Evolutionary conservation across 257 asterid genomes (phyloP).

Genomic region (Lycium barbarum): DNA sequence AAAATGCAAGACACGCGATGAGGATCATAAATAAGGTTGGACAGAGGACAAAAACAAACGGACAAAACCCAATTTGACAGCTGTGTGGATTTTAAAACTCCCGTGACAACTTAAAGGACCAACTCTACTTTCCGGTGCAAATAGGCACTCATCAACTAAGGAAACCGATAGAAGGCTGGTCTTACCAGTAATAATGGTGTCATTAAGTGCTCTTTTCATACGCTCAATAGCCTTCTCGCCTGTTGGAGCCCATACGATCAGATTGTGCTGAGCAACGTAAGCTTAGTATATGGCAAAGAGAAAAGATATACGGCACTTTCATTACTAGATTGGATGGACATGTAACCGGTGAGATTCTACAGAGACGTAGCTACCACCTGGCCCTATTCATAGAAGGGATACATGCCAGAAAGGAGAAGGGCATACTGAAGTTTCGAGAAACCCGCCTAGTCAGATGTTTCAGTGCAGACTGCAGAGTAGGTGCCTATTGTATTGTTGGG

Average conservation of each 20-base stretch:
- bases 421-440: too few relatives aligned
- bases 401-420: neutral
- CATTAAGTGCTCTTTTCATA: slow-evolving; percentile 97
- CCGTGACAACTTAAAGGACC: neutral
- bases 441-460: too few relatives aligned
- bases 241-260: slow-evolving; percentile 95
- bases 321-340: neutral
- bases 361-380: neutral
- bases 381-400: slow-evolving; percentile 21
- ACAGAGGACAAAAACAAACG: neutral
- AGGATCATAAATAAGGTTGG: neutral
- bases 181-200: slow-evolving; percentile 88
- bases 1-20: neutral
- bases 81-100: neutral
- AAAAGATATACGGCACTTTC: neutral
- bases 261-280: neutral
- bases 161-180: neutral
- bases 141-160: neutral
- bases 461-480: too few relatives aligned
- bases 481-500: too few relatives aligned
- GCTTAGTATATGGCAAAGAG: neutral
- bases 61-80: neutral
- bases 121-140: neutral
- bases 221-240: slow-evolving; percentile 93
- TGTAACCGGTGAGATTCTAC: neutral